Evolutionary conservation across 140 eudicot species (phyloP).

Genomic region (Ambrosia hybrid): DNA sequence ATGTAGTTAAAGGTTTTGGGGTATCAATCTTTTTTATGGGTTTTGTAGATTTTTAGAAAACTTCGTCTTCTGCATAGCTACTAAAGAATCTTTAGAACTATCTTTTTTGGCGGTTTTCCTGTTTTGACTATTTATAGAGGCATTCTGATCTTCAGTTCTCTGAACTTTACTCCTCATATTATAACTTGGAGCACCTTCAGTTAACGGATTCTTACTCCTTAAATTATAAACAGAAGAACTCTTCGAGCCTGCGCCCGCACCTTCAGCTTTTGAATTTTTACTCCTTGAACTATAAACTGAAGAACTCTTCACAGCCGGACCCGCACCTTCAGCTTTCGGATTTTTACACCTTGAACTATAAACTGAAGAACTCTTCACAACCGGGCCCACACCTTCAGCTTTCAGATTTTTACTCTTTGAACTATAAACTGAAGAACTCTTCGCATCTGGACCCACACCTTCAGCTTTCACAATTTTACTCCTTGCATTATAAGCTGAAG

Average conservation of each 20-base stretch:
- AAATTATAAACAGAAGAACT: slow-evolving; percentile 13
- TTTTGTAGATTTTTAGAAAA: slow-evolving; percentile 13
- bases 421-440: slow-evolving; percentile 19
- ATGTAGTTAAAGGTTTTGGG: slow-evolving; percentile 19
- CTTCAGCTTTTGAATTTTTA: too few relatives aligned
- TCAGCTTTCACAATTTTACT: slow-evolving; percentile 20
- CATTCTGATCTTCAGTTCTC: slow-evolving; percentile 26
- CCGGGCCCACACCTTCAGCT: slow-evolving; percentile 9
- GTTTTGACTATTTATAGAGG: neutral
- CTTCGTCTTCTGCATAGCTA: slow-evolving; percentile 22
- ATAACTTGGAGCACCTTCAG: slow-evolving; percentile 28
- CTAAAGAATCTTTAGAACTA: slow-evolving; percentile 22
- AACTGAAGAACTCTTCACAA: too few relatives aligned
- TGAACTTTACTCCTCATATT: slow-evolving; percentile 28
- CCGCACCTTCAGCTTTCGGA: neutral
- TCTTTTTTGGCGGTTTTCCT: slow-evolving; percentile 15
- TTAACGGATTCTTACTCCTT: slow-evolving; percentile 25
- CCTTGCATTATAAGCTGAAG: slow-evolving; percentile 21
- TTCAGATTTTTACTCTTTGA: slow-evolving; percentile 29
- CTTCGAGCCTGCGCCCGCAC: neutral
- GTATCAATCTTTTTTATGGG: slow-evolving; percentile 13
- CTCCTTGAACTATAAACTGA: too few relatives aligned
- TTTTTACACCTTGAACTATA: too few relatives aligned
- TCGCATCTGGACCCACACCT: neutral
- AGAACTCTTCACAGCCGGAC: too few relatives aligned